Evolutionary conservation across 2,329 filamentous ascomycete species (phyloP), one percentile per base, ranked within the genome.

Genomic region (Venturia effusa): DNA sequence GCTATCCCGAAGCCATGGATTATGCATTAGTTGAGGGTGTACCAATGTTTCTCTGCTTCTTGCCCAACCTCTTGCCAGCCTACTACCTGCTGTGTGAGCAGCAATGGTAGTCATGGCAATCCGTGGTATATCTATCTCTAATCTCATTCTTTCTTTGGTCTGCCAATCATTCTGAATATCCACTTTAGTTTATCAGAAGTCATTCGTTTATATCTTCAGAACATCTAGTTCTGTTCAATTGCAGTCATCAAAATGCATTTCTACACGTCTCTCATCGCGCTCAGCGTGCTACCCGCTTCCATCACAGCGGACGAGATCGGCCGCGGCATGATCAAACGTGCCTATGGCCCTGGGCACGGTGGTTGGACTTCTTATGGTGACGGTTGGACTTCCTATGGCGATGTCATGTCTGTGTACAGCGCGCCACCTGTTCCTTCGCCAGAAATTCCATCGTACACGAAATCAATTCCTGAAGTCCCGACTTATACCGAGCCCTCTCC

Each of bases 1-100:
- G 45, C 22, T 8, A 6, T 34, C 17, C 27, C 27, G 51, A 57
- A 34, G 5, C 27, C 51, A 57, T 32, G 51, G 30, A 57, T 57
- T n/a, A 34, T 34, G 51, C 27, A 57, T 57, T 27, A 57, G 51
- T 27, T 57, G 30, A 32, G 27, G 51, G 51, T 30, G 51, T 57
- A 57, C 51, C 45, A 57, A 57, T 57, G 51, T 57, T 57, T 15
- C 51, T 57, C 51, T 57, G 30, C 51, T 34, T 57, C 51, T 34
- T 22, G 51, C 30, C 27, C 51, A 57, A 34, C 27, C 19, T 57
- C 30, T 19, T 57, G 30, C 30, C 51, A 57, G 51, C 51, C 51
- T 19, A n/a, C 7, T 17, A n/a, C 8, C 6, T 55, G 27, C 17
- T 32, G 48, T 55, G 48, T 15, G 48, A 37, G 51, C 10, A 37